phyloP scores from a whole-genome alignment of 2,329 filamentous ascomycete species.

The Aspergillus pseudoterreus region DNA sequence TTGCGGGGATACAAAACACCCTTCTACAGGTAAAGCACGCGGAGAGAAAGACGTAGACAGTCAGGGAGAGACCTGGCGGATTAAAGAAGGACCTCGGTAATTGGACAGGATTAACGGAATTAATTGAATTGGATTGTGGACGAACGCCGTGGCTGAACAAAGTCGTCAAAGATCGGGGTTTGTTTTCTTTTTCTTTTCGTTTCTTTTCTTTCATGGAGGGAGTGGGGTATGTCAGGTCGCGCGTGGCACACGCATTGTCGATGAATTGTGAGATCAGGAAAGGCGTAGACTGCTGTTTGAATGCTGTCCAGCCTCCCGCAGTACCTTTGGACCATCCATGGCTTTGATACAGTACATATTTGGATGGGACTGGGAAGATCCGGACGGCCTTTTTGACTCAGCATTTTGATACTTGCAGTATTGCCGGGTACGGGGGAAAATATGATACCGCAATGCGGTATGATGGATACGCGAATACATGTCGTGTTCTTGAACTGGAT shows the following conservation, averaged over 20 bases:
- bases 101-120: not conserved
- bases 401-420: no score
- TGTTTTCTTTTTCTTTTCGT: not conserved
- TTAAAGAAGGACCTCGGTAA: not conserved
- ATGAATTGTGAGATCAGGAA: no score
- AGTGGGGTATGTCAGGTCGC: not conserved
- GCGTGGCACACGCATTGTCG: no score
- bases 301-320: no score
- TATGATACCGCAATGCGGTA: not conserved
- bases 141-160: not conserved
- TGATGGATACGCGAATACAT: not conserved
- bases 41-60: no score
- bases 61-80: no score
- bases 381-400: no score
- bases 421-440: not conserved
- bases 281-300: no score
- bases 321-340: no score
- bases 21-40: no score
- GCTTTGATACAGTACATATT: no score
- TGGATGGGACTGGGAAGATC: no score
- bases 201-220: not conserved
- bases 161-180: not conserved
- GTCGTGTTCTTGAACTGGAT: not conserved
- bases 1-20: not conserved
- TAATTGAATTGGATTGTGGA: not conserved